Evolutionary conservation across 2,329 filamentous ascomycete species (phyloP), one percentile per base, ranked within the genome.

Genomic region (Cercospora sojina): DNA sequence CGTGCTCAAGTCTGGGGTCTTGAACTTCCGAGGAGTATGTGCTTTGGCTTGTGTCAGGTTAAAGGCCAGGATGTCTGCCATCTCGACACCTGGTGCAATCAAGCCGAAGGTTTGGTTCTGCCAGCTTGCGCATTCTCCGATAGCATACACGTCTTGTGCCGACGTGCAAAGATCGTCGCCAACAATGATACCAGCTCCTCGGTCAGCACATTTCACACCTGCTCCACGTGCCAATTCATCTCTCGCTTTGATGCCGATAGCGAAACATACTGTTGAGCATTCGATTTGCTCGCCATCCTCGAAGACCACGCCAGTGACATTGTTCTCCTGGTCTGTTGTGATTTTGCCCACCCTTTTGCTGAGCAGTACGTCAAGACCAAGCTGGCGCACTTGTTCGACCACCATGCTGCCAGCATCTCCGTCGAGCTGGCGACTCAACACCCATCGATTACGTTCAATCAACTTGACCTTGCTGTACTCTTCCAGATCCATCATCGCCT

Each of bases 91-190:
- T 0, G 93, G 93, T 0, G 91, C 92, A 72, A 97, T 96, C 20
- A 97, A 86, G 5, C 93, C 93, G 71, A 92, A 97, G 0, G 91
- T 93, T 78, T 95, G 90, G 71, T 87, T 90, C 69, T 93, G 85
- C 91, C 92, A 97, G 80, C 90, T 95, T 5, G 93, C 92, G 73
- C 93, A 97, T 79, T 97, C 93, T 64, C 93, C 93, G 59, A 97
- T 90, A 56, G 93, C 93, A 76, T 95, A 97, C 59, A 97, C 86
- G 69, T 90, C 88, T 0, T 87, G 82, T 3, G 84, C 78, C 32
- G 87, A 95, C 1, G 93, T 96, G 68, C 84, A 84, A 5, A 97
- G 80, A 71, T 87, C 82, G 65, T 83, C 84, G 69, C 87, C 83
- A 67, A 94, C 85, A 29, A 93, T 84, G 63, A 93, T 88, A n/a